phyloP scores from a whole-genome alignment of 192 early-diverging fungal species.

The Backusella macrospora region DNA sequence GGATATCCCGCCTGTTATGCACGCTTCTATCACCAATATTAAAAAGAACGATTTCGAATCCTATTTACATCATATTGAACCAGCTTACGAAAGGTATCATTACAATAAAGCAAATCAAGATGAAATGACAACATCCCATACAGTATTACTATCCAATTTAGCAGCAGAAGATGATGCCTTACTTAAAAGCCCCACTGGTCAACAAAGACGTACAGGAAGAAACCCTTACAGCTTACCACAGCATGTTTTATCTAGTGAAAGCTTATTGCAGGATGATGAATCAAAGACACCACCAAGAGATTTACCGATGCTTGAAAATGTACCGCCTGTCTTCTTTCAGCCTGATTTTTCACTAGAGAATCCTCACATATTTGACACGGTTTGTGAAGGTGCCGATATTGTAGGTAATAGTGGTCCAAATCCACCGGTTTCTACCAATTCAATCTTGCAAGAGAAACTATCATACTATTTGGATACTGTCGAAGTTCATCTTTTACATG shows the following conservation, averaged over 20 bases:
- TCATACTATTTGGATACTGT: conserved; percentile 91
- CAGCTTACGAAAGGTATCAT: conserved; percentile 82
- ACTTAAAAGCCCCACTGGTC: conserved; percentile 25
- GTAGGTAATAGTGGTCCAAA: conserved; percentile 43
- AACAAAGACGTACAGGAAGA: conserved; percentile 44
- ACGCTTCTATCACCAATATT: conserved; percentile 67
- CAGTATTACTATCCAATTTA: conserved; percentile 44
- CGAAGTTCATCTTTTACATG: conserved; percentile 90
- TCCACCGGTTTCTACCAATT: conserved; percentile 62
- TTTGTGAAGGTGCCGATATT: conserved; percentile 76
- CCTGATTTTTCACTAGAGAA: conserved; percentile 85
- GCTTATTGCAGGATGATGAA: conserved; percentile 38
- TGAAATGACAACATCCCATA: conserved; percentile 37
- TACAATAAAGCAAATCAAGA: conserved; percentile 60
- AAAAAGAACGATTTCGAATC: conserved; percentile 81
- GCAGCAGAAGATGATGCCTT: conserved; percentile 47
- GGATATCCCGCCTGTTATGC: conserved; percentile 60
- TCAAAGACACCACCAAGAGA: conserved; percentile 47
- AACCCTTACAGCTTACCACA: conserved; percentile 57
- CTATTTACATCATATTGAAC: conserved; percentile 73
- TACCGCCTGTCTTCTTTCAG: conserved; percentile 90
- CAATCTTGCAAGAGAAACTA: conserved; percentile 86
- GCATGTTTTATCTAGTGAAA: conserved; percentile 38
- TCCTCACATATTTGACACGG: conserved; percentile 85
- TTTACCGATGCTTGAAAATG: conserved; percentile 75